Evolutionary conservation across 352 stramenopile genomes (phyloP).

Genomic region (Phytophthora pisi): DNA sequence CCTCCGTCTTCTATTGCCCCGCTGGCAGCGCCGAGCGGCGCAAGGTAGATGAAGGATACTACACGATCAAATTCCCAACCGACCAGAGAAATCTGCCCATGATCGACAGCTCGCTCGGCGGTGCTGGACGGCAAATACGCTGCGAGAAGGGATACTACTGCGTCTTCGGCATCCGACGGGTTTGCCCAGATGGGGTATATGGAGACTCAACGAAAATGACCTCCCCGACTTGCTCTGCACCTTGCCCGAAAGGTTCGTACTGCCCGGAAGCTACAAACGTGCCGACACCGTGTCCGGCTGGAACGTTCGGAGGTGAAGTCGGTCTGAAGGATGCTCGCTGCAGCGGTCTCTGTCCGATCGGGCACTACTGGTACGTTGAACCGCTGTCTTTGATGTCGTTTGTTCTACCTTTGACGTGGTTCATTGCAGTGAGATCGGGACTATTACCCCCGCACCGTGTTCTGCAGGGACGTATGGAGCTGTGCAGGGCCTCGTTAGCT

Average conservation of each 20-base stretch:
- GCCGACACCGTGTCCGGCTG: conserved; percentile 54
- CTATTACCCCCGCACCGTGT: conserved; percentile 47
- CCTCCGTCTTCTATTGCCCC: conserved; percentile 64
- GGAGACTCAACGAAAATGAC: conserved; percentile 43
- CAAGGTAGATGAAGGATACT: conserved; percentile 56
- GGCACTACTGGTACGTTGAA: conserved; percentile 59
- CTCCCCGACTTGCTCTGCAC: conserved; percentile 40
- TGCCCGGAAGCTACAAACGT: conserved; percentile 54
- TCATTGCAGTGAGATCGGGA: conserved; percentile 37
- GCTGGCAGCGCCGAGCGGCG: conserved; percentile 46
- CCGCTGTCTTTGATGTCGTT: neutral
- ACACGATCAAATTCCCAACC: conserved; percentile 49
- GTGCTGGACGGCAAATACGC: conserved; percentile 25
- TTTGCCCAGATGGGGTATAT: conserved; percentile 57
- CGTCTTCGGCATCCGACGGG: conserved; percentile 54
- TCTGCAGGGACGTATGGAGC: conserved; percentile 52
- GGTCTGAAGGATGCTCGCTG: conserved; percentile 48
- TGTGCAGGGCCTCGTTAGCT: conserved; percentile 43
- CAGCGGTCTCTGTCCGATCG: conserved; percentile 54
- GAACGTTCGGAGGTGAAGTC: conserved; percentile 45
- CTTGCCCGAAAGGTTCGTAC: conserved; percentile 60
- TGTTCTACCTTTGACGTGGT: too few species aligned
- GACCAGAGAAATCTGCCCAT: conserved; percentile 10
- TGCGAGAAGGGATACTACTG: conserved; percentile 79
- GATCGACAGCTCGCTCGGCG: conserved; percentile 4